These are phyloP conservation scores for Starmerella vaccinii DNA, from an alignment of 805 yeast species.

Conservation along the genomic window DNA sequence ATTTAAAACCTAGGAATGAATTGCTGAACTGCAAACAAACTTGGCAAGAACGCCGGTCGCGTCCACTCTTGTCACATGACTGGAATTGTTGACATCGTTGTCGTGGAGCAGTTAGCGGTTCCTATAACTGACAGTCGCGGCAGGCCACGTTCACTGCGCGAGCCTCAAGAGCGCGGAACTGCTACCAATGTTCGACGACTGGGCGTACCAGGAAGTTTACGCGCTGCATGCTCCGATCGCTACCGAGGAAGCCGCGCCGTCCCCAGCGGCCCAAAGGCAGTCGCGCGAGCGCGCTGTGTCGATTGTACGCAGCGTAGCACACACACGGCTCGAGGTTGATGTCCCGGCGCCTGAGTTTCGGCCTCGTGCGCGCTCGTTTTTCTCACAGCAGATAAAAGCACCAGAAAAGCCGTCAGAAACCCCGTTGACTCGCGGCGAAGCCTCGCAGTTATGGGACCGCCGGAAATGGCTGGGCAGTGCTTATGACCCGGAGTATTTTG, in stretches of 20 bases:
- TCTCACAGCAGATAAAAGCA: background rate
- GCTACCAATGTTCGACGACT: slow-evolving; percentile 27
- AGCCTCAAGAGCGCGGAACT: too few relatives aligned
- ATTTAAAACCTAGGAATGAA: too few relatives aligned
- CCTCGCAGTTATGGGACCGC: background rate
- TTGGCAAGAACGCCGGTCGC: too few relatives aligned
- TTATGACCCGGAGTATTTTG: slow-evolving; percentile 7
- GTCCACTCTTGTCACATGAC: background rate
- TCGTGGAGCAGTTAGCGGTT: too few relatives aligned
- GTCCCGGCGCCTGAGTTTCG: background rate
- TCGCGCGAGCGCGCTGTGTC: background rate
- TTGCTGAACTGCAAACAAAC: too few relatives aligned
- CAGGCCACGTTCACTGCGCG: too few relatives aligned
- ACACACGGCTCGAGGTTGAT: background rate
- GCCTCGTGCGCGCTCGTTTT: background rate
- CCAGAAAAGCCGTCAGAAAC: slow-evolving; percentile 9
- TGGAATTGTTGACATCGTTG: background rate
- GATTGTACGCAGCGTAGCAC: background rate
- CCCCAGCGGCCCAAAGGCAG: slow-evolving; percentile 2
- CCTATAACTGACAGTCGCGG: background rate
- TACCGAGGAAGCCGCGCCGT: slow-evolving; percentile 5
- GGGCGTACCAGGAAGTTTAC: slow-evolving; percentile 28
- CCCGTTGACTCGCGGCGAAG: slow-evolving; percentile 3
- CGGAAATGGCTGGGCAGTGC: slow-evolving; percentile 20
- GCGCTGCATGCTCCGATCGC: slow-evolving; percentile 8